phyloP scores from a whole-genome alignment of 176 grass and related monocot genomes.

The Themeda triandra region DNA sequence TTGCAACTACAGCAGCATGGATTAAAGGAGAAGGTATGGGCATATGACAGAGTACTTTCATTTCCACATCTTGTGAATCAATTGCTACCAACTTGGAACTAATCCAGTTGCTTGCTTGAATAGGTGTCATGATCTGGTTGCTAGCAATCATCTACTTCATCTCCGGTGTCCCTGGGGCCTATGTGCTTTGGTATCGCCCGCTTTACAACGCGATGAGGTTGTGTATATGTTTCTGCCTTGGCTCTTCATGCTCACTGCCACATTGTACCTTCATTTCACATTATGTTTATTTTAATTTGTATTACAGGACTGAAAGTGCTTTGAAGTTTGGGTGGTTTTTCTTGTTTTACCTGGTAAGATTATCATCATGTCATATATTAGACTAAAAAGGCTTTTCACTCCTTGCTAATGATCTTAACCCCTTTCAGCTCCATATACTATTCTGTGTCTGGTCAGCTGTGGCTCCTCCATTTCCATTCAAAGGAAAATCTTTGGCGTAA shows the following conservation, averaged over 20 bases:
- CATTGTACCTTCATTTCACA: slow-evolving; percentile 19
- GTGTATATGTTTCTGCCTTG: slow-evolving; percentile 4
- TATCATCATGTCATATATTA: background rate
- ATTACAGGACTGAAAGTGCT: slow-evolving; percentile 88
- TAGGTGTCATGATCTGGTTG: slow-evolving; percentile 94
- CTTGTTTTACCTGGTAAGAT: slow-evolving; percentile 78
- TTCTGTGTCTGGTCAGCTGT: slow-evolving; percentile 92
- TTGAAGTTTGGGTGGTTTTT: slow-evolving; percentile 97
- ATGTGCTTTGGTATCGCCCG: slow-evolving; percentile 89
- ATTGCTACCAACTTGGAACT: slow-evolving; percentile 10
- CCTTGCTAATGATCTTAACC: slow-evolving; percentile 20
- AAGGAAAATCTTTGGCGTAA: slow-evolving; percentile 99
- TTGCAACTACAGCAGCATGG: slow-evolving; percentile 86
- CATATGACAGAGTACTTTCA: slow-evolving; percentile 25
- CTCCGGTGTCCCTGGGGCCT: slow-evolving; percentile 85
- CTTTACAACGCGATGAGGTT: slow-evolving; percentile 98
- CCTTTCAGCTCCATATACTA: slow-evolving; percentile 77
- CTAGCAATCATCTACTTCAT: slow-evolving; percentile 96
- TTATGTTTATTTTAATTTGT: slow-evolving; percentile 11
- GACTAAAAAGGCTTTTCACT: slow-evolving; percentile 13
- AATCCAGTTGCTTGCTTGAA: slow-evolving; percentile 7
- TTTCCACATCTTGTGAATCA: slow-evolving; percentile 6
- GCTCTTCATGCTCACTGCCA: background rate
- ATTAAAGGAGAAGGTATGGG: slow-evolving; percentile 87
- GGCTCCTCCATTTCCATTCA: slow-evolving; percentile 93